Conservation (phyloP, 495 filamentous ascomycete genomes). For the Aspergillus bertholletiae region DNA sequence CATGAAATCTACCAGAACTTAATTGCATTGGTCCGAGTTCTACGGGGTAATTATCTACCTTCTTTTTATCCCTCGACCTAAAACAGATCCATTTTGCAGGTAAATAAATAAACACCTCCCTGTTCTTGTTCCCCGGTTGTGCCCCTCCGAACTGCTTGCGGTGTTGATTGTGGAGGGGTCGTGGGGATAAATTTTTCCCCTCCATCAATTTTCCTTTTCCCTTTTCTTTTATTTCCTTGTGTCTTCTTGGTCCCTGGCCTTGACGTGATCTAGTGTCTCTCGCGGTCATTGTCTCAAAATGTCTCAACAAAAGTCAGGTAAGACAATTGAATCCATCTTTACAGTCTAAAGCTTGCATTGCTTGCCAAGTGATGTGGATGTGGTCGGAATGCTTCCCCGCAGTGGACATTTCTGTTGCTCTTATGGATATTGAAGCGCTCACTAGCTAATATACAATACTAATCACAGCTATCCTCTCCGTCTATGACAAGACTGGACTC, state of each 20-base stretch:
- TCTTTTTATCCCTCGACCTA: too few species aligned
- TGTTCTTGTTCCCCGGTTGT: neutral
- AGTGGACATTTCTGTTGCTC: constrained; percentile 9
- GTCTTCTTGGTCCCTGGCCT: neutral
- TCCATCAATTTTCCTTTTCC: neutral
- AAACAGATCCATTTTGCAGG: too few species aligned
- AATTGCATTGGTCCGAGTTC: too few species aligned
- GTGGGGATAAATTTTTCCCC: constrained; percentile 3
- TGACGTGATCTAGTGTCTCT: constrained; percentile 21
- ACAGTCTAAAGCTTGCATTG: neutral
- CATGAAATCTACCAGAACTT: too few species aligned
- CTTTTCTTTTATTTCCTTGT: neutral
- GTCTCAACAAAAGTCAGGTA: constrained; percentile 46
- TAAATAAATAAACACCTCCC: too few species aligned
- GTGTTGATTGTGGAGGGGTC: neutral
- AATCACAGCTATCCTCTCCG: constrained; percentile 81
- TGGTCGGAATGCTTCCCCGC: constrained; percentile 16
- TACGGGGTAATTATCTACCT: too few species aligned
- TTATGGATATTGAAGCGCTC: neutral
- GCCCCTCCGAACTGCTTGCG: neutral
- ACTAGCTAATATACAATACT: constrained; percentile 4
- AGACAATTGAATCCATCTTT: constrained; percentile 18
- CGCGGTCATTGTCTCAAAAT: constrained; percentile 25
- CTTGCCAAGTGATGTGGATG: constrained; percentile 13
- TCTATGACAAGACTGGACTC: constrained; percentile 97